Base-by-base conservation (phyloP, 2,329 filamentous ascomycete genomes). In the Calonectria pauciramosa region DNA sequence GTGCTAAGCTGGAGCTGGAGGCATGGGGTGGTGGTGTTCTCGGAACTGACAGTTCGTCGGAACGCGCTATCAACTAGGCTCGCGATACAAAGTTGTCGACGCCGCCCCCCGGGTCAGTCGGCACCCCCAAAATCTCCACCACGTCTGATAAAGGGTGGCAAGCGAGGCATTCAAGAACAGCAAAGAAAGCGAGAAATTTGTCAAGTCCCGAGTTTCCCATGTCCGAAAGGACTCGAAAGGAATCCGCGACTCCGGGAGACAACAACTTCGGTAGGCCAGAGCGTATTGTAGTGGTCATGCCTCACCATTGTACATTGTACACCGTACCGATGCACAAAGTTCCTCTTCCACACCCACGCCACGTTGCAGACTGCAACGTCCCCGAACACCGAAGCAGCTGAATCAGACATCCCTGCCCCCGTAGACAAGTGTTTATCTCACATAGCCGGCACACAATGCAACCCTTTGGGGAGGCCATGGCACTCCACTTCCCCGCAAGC, bases 401-500 rank as follows among this genome's bases (percentile, higher is more conserved):
- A 63, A 32, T 38, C 70, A 60, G 26, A 28, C 51, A 65, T 38
- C 69, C 69, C 60, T 52, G 44, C 65, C n/a, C n/a, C 20, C n/a
- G n/a, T 11, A 36, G 54, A 52, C 23, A 20, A 52, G 18, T 66
- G 60, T 66, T 20, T 51, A 67, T 67, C 69, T 54, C 16, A 65
- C 47, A 71, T 56, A 34, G 28, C 11, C 32, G 44, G 26, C n/a
- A 52, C 41, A n/a, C 26, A 26, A 47, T 65, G 59, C 63, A 47
- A 28, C 63, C 54, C 59, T 36, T 13, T 23, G 36, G 20, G 10
- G 18, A 52, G 32, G 34, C 18, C 28, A 36, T 38, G 23, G 16
- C 54, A 34, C 41, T 68, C 70, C 65, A 68, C 70, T 72, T 68
- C 70, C 70, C 70, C 70, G 56, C 65, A 68, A 49, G 70, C 65